Evolutionary conservation across 805 yeast genomes (phyloP), one percentile per base, ranked within the genome.

Genomic region (Candida dajiaensis): DNA sequence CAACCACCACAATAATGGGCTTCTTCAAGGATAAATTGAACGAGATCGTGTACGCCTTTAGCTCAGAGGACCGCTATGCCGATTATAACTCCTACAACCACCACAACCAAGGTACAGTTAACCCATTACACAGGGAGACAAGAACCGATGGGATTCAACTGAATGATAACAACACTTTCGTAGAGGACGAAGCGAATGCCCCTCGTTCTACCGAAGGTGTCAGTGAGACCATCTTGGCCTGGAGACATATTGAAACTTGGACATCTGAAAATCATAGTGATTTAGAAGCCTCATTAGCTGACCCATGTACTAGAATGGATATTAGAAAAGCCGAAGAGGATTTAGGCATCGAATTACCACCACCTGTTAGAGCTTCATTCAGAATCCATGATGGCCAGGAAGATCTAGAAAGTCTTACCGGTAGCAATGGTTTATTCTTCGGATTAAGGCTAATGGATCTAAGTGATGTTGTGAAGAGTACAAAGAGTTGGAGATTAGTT

Each of bases 371-470:
- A 44, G 95, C 89, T 38, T 85, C 92, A 40, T 78, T 77, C 59
- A 77, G 81, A 57, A 67, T 85, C 37, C 96, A 94, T 54, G 98
- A 94, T 60, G 99, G 99, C 44, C 99, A 94, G 68, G 85, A 83
- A 48, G 76, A 76, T 36, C 73, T 85, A 50, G 95, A 89, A 38
- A 78, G 81, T 47, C 81, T 87, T 50, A 75, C 81, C 4, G 89
- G 81, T 23, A 71, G 77, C 22, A 66, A 78, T 26, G 94, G 99
- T 10, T 67, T 94, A 46, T 63, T 94, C 35, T 92, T 81, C 62
- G 96, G 97, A 3, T 70, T 87, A 54, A 80, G 84, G 45, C 71
- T 94, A 49, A 73, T 94, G 77, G 83, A 87, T 20, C 66, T 92
- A 38, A 96, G 90, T 60, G 83, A 83, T 54, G 76, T 90, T 43